These are phyloP conservation scores for Forsythia viridissima DNA, from an alignment of 257 asterid species.

Conservation along the genomic window DNA sequence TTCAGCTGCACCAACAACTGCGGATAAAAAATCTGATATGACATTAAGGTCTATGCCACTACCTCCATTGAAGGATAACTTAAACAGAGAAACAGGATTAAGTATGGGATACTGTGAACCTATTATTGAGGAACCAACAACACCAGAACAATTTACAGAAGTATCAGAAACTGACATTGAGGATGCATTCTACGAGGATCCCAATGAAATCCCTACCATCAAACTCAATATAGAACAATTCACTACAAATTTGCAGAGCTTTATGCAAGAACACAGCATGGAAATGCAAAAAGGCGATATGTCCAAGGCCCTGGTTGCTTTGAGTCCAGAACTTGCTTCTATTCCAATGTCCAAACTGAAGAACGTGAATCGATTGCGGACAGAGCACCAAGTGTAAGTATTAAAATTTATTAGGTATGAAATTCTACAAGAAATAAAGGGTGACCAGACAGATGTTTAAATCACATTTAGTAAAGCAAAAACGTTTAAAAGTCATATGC, in stretches of 20 bases:
- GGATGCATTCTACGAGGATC: slow-evolving; percentile 76
- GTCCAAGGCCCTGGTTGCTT: slow-evolving; percentile 83
- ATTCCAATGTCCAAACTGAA: slow-evolving; percentile 82
- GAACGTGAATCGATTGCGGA: slow-evolving; percentile 73
- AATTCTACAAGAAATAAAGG: background rate
- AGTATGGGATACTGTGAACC: slow-evolving; percentile 53
- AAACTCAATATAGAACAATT: slow-evolving; percentile 73
- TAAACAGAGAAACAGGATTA: slow-evolving; percentile 30
- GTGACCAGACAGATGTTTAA: background rate
- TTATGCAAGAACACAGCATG: slow-evolving; percentile 56
- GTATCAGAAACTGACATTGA: slow-evolving; percentile 72
- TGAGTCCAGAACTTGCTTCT: slow-evolving; percentile 71
- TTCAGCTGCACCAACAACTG: slow-evolving; percentile 32
- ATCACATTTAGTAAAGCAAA: background rate
- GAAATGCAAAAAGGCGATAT: slow-evolving; percentile 68
- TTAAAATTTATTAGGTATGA: background rate
- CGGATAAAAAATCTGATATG: slow-evolving; percentile 31
- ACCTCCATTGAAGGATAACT: slow-evolving; percentile 47
- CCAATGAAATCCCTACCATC: slow-evolving; percentile 88
- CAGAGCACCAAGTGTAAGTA: slow-evolving; percentile 97
- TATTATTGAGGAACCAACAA: slow-evolving; percentile 70
- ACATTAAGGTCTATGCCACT: slow-evolving; percentile 43
- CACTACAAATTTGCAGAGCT: slow-evolving; percentile 56
- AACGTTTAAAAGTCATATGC: background rate
- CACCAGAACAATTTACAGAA: slow-evolving; percentile 70